These are phyloP conservation scores for Pistacia atlantica DNA, from an alignment of 345 rosid genomes.

Conservation along the genomic window DNA sequence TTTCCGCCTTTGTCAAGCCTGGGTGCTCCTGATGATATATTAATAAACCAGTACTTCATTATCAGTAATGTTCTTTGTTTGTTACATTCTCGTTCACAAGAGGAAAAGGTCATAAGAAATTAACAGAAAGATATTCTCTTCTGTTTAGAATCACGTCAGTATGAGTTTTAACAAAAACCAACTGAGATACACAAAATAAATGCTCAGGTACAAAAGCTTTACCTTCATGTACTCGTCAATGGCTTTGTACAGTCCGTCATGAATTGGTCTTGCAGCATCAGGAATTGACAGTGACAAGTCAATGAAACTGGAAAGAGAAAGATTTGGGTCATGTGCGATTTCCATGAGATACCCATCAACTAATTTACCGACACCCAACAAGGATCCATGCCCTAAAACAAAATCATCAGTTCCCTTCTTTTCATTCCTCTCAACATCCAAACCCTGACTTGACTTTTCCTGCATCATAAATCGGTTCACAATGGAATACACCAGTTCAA, in stretches of 20 bases:
- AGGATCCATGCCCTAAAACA: constrained; percentile 46
- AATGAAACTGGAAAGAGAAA: constrained; percentile 51
- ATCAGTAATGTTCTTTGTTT: background rate
- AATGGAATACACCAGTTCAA: constrained; percentile 62
- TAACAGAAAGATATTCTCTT: too few species aligned
- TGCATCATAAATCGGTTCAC: constrained; percentile 46
- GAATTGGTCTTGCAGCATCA: constrained; percentile 68
- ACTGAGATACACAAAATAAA: background rate
- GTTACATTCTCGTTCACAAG: too few species aligned
- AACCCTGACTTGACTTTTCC: constrained; percentile 39
- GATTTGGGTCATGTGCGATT: constrained; percentile 52
- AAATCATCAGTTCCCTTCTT: constrained; percentile 35
- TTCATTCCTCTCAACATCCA: constrained; percentile 41
- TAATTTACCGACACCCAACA: constrained; percentile 66
- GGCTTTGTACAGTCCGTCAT: constrained; percentile 84
- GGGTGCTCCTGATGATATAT: constrained; percentile 67
- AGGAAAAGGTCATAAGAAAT: background rate
- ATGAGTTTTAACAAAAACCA: background rate
- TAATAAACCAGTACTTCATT: constrained; percentile 1
- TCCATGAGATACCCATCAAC: constrained; percentile 72
- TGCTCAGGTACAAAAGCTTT: constrained; percentile 3
- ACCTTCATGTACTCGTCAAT: constrained; percentile 83
- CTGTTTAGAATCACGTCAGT: background rate
- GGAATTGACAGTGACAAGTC: constrained; percentile 63
- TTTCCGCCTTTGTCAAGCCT: constrained; percentile 64